Evolutionary conservation across 768 basidiomycete genomes (phyloP).

Genomic region (Chalciporus piperatus): DNA sequence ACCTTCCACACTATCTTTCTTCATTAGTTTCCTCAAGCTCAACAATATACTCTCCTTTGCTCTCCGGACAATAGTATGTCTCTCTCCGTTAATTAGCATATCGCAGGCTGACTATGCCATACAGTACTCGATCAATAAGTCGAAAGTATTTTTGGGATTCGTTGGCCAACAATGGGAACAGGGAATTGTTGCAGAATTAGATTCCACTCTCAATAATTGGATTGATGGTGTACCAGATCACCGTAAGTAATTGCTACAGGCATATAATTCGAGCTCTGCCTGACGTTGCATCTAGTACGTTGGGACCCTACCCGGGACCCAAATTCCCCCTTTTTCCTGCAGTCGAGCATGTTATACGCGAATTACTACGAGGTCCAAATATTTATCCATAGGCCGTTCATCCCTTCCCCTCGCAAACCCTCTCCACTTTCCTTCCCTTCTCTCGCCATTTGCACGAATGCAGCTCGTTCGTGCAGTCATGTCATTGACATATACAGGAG

Average conservation of each 20-base stretch:
- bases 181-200: conserved; percentile 65
- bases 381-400: conserved; percentile 75
- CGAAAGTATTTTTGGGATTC: conserved; percentile 50
- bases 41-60: conserved; percentile 62
- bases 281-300: conserved; percentile 30
- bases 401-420: conserved; percentile 59
- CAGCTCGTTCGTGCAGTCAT: conserved; percentile 72
- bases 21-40: conserved; percentile 53
- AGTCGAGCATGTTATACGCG: conserved; percentile 50
- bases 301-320: conserved; percentile 44
- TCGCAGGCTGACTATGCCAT: neutral
- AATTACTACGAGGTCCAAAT: conserved; percentile 62
- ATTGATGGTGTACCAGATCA: conserved; percentile 61
- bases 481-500: conserved; percentile 58
- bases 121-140: conserved; percentile 72
- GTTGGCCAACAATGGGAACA: conserved; percentile 58
- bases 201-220: conserved; percentile 76
- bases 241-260: conserved; percentile 17
- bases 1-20: conserved; percentile 52
- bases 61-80: conserved; percentile 58
- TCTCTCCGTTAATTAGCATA: neutral
- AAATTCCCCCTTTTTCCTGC: conserved; percentile 39
- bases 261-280: neutral
- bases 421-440: conserved; percentile 52
- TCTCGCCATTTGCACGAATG: conserved; percentile 82